Evolutionary conservation across 2,329 filamentous ascomycete genomes (phyloP), one percentile per base, ranked within the genome.

Genomic region (Chrysoporthe cubensis): DNA sequence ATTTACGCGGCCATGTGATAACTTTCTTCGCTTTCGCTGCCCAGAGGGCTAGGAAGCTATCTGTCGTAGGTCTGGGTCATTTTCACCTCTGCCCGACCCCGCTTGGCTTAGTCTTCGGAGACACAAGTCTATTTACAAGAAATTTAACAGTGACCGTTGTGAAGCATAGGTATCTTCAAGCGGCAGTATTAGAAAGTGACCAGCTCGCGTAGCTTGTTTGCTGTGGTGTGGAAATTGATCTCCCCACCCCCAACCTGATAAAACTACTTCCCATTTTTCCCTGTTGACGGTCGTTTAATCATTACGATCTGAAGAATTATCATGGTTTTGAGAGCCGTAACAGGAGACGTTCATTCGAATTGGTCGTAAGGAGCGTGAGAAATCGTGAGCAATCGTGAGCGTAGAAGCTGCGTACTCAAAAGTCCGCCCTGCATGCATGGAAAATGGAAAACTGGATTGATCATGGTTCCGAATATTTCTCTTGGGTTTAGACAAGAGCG

Each of bases 401-500:
- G 26, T 26, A 26, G 26, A 58, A 43, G 4, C 46, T n/a, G 1
- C n/a, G n/a, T 11, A 13, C 13, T 52, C 21, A 26, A 52, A 52
- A 7, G n/a, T 21, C 21, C n/a, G 21, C 32, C 26, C 4, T 32
- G 26, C 32, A 13, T 54, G 21, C 16, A 34, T 32, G 21, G 21
- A 21, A 32, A 16, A 16, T 26, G 26, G 50, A 34, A 54, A 52
- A 21, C 26, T 13, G 21, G 40, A 48, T 21, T 62, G 40, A 57
- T 26, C 42, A 37, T 26, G 26, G 26, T 26, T 26, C 26, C 2
- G 37, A 40, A 40, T 9, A 40, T 40, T 9, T 40, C 37, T 8
- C 32, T 4, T 16, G 8, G 2, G 34, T 44, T 72, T 75, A 82
- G 69, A 81, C 68, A 32, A 82, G 74, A 56, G 76, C 80, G 37